Base-by-base conservation (phyloP, 2,329 filamentous ascomycete species). In the Exserohilum turcica region DNA sequence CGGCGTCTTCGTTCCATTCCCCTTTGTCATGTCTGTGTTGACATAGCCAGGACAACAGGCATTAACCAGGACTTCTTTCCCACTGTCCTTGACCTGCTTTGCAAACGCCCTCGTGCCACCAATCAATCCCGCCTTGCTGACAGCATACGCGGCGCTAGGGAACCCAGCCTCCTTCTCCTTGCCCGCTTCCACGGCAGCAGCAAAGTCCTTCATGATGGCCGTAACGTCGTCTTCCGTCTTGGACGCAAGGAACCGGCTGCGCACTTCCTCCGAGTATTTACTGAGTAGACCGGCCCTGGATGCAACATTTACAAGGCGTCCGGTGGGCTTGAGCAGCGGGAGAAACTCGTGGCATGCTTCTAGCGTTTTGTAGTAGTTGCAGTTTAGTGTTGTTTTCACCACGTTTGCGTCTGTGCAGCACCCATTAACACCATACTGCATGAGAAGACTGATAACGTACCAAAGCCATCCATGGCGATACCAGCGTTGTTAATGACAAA, bases 401-500 rank as follows among this genome's bases (percentile, higher is more conserved):
- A 83, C 72, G 19, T 78, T 68, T 5, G 70, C 53, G 58, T 82
- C 77, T 76, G 5, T 3, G 2, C 2, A 6, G 6, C 3, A 3
- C 24, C 8, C 5, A 19, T 43, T 38, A 63, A 52, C 27, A 48
- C 13, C 21, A 21, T 18, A 2, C 10, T 35, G 5, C 5, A 12
- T 18, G 8, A 18, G 4, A 24, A 24, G 21, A 24, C 33, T 36
- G 19, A n/a, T n/a, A n/a, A 16, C 65, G 12, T 57, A 78, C 76
- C 73, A 48, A 80, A 80, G 2, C 79, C 79, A 5, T 78, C 57
- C 69, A 80, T 61, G 1, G 78, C 78, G 35, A 81, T 77, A 3
- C 75, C 81, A 0, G 81, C 81, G 54, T 83, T 84, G 68, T 84
- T 84, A 67, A 83, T 77, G 9, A 83, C 70, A 32, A 82, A 75